phyloP scores from a whole-genome alignment of 495 filamentous ascomycete genomes.

The Clavariopsis aquatica region DNA sequence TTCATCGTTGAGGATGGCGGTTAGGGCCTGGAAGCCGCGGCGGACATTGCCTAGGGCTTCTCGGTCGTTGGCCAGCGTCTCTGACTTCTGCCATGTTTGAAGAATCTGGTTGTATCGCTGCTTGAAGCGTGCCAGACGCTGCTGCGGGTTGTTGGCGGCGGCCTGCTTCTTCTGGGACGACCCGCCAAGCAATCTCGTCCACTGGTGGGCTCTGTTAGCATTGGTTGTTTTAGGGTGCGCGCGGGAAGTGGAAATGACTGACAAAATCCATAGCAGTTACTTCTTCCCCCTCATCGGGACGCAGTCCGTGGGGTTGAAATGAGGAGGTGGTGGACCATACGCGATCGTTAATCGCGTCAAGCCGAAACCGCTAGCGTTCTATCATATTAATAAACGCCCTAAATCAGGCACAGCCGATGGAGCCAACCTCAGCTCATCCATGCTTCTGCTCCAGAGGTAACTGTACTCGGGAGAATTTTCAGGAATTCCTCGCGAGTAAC shows the following conservation, averaged over 20 bases:
- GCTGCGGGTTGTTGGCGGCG: conserved; percentile 72
- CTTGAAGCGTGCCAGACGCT: conserved; percentile 88
- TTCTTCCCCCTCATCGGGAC: background rate
- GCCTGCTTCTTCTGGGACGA: conserved; percentile 58
- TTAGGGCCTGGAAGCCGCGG: conserved; percentile 65
- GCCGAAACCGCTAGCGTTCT: background rate
- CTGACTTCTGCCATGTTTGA: conserved; percentile 75
- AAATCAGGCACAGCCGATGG: background rate
- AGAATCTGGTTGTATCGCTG: conserved; percentile 81
- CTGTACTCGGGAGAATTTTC: too few species aligned
- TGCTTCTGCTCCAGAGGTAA: too few species aligned
- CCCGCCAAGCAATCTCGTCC: conserved; percentile 30
- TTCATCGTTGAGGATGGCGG: conserved; percentile 82
- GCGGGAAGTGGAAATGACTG: background rate
- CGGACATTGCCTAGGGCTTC: conserved; percentile 54
- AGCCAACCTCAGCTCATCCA: background rate
- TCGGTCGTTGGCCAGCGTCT: conserved; percentile 54
- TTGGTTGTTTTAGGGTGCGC: background rate
- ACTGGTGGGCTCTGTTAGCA: conserved; percentile 17
- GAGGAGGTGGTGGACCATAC: background rate
- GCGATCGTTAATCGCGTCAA: background rate
- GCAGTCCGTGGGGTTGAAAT: conserved; percentile 3
- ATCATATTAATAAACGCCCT: too few species aligned
- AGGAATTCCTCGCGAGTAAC: too few species aligned
- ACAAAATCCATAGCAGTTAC: conserved; percentile 25